Base-by-base conservation (phyloP, 805 yeast genomes). In the Wickerhamia fluorescens region DNA sequence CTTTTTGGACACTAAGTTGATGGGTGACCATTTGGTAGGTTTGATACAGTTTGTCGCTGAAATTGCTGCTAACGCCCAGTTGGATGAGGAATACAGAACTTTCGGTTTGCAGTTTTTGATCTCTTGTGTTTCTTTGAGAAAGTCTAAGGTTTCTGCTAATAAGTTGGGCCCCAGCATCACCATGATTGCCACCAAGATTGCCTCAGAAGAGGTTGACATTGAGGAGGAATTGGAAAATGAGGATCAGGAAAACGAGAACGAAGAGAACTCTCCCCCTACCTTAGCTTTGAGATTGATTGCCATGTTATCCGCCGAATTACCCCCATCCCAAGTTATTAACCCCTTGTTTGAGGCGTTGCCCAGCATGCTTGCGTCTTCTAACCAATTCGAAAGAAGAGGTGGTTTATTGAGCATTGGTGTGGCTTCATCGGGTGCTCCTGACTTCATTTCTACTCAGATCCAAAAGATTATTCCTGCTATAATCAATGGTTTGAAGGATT, bases 341-440 rank as follows among this genome's bases (percentile, higher is more conserved):
- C 89, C 95, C 24, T 68, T 89, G 38, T 67, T 86, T 37, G 83
- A 76, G 40, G 72, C 70, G 41, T 55, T 83, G 38, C 69, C 73
- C 25, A 51, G 69, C 24, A 58, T 78, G 66, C 54, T 78, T 37
- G 23, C 46, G 17, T 58, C 73, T 27, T 72, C 88, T 11, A 75
- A 84, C 52, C 68, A 71, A 37, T 78, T 73, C 41, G 86, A 82
- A 61, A 78, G 94, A 65, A 78, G 96, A 62, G 96, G 94, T 35
- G 92, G 82, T 31, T 67, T 87, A 29, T 65, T 85, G 45, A 73
- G 94, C 19, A 63, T 92, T 38, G 86, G 94, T 45, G 84, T 76
- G 33, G 76, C 89, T 29, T 83, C 83, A 25, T 73, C 82, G 39
- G 98, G 97, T 53, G 89, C 97, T 23, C 97, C 97, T 38, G 99